Percentiles rank a stretch among this genome's conserved stretches.
phyloP scores from a whole-genome alignment of 1,139 yeast genomes.

The Hemisphaericaspora lyxosophila region DNA sequence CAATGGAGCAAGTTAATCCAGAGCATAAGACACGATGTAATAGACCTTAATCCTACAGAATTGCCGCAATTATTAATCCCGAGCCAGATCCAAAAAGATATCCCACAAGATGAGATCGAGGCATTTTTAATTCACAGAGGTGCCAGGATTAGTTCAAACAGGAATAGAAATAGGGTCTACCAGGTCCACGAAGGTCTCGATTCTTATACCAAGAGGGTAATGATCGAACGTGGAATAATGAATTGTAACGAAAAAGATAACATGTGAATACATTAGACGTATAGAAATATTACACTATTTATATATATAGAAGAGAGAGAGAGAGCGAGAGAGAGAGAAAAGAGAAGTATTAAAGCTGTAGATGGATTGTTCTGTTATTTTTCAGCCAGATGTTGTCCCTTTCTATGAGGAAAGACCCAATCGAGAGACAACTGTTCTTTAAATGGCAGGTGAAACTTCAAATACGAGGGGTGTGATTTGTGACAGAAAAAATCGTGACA shows the following conservation, averaged over 20 bases:
- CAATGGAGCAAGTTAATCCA: slow-evolving; percentile 17
- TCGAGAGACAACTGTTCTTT: too few species aligned
- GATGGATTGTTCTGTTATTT: too few species aligned
- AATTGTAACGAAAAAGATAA: slow-evolving; percentile 2
- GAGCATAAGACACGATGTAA: neutral
- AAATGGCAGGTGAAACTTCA: too few species aligned
- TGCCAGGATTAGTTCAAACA: slow-evolving; percentile 9
- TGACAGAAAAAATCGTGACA: too few species aligned
- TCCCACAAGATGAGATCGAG: slow-evolving; percentile 7
- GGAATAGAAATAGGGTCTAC: slow-evolving; percentile 14
- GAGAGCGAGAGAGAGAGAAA: too few species aligned
- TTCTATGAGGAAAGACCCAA: too few species aligned
- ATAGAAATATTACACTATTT: too few species aligned
- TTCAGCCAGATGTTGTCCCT: too few species aligned
- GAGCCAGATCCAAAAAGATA: neutral
- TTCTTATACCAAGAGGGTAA: slow-evolving; percentile 15
- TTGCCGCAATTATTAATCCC: neutral
- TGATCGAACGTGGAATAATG: slow-evolving; percentile 19
- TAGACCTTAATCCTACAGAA: neutral
- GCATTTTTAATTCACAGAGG: slow-evolving; percentile 5
- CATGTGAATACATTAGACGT: slow-evolving; percentile 4
- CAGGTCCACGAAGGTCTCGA: slow-evolving; percentile 21
- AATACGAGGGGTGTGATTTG: too few species aligned
- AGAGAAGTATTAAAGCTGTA: too few species aligned
- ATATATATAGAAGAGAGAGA: too few species aligned